Base-by-base conservation (phyloP, 2,329 filamentous ascomycete species). In the Rachicladosporium sp. region DNA sequence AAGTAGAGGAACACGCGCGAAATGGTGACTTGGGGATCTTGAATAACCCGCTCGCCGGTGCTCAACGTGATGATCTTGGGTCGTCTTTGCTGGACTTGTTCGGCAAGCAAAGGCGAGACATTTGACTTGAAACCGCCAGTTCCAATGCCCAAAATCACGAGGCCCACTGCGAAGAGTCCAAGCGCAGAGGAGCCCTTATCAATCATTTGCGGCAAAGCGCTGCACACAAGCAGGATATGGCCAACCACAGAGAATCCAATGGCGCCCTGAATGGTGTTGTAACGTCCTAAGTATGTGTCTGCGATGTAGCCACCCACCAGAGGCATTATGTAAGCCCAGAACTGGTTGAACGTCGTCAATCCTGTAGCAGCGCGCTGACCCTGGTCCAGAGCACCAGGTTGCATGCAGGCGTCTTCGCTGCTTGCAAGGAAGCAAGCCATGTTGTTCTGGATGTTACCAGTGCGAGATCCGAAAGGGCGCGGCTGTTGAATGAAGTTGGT, bases 61-160 rank as follows among this genome's bases (percentile, higher is more conserved):
- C 65, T 49, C 31, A 61, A 39, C 0, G 51, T 55, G 43, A 59
- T 62, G 36, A 69, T 51, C 31, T 58, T 58, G 1, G 61, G 58
- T 6, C 54, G 59, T 6, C 55, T 64, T 10, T 60, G 55, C 8
- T 53, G 55, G 30, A 67, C 61, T 49, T 70, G 67, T 48, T 70
- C 67, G 4, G 66, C 67, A 38, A 69, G 63, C 19, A 70, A 47
- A 4, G 67, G 67, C 8, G 63, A 63, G 36, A 88, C 80, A 54
- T 87, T 88, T 48, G 80, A 74, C 67, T 88, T 88, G 73, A 88
- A 86, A 53, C 82, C 80, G 44, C 82, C 82, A 1, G 80, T 83
- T 34, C 82, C 82, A 13, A 84, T 56, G 21, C 82, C 81, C 56
- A 86, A 73, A 54, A 86, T 71, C 36, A 82, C 59, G 46, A 82